Conservation (phyloP, 495 filamentous ascomycete genomes). For the Clohesyomyces aquaticus region DNA sequence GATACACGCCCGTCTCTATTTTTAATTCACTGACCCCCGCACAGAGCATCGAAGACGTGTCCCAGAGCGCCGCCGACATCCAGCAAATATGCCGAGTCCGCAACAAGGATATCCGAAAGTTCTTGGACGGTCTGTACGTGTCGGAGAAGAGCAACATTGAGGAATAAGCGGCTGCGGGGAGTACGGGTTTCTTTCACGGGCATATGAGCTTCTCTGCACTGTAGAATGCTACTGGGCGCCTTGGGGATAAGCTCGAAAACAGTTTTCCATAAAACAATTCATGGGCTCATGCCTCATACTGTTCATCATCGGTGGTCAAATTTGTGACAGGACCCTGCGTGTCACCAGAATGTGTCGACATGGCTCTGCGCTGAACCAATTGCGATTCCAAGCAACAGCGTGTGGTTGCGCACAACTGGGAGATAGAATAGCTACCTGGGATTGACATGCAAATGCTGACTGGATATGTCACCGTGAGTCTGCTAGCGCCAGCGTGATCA, state of each 20-base stretch:
- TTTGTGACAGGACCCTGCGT: no score
- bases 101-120: conserved; percentile 99
- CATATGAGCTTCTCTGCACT: conserved; percentile 41
- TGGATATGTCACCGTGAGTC: no score
- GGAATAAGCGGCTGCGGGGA: conserved; percentile 55
- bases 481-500: no score
- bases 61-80: conserved; percentile 96
- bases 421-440: no score
- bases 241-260: conserved; percentile 39
- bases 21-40: neutral
- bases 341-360: no score
- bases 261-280: conserved; percentile 36
- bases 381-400: no score
- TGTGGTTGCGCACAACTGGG: no score
- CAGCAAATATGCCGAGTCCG: conserved; percentile 98
- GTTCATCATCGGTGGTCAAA: neutral
- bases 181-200: conserved; percentile 39
- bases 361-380: no score
- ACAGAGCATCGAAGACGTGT: conserved; percentile 59
- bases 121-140: conserved; percentile 99
- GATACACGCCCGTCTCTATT: neutral
- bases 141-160: conserved; percentile 94
- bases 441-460: no score
- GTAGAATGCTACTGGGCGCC: conserved; percentile 33
- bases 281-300: conserved; percentile 9